phyloP scores from a whole-genome alignment of 106 monocot genomes.

The Ottelia alismoides region DNA sequence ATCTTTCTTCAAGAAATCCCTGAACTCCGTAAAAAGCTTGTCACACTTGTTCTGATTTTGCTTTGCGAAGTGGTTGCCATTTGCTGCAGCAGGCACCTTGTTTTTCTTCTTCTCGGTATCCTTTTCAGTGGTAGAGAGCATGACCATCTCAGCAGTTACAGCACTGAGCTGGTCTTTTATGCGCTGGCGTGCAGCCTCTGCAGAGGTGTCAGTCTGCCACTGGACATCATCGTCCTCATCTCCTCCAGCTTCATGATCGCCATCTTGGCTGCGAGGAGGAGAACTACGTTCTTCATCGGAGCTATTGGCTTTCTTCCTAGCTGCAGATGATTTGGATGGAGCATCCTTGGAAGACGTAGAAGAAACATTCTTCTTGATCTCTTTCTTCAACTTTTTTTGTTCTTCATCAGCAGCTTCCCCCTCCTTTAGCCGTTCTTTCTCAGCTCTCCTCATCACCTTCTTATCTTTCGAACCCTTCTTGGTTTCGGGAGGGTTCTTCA shows the following conservation, averaged over 20 bases:
- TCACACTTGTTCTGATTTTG: constrained; percentile 1
- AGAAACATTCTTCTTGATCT: constrained; percentile 30
- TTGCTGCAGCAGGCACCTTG: neutral
- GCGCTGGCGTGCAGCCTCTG: constrained; percentile 53
- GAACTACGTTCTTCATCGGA: constrained; percentile 55
- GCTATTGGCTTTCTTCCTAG: constrained; percentile 23
- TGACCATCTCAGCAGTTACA: constrained; percentile 72
- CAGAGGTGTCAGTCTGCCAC: constrained; percentile 73
- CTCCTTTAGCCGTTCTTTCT: constrained; percentile 69
- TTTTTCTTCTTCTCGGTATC: constrained; percentile 8
- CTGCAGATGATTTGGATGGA: constrained; percentile 4
- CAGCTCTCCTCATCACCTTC: constrained; percentile 71
- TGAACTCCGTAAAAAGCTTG: constrained; percentile 25
- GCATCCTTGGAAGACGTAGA: constrained; percentile 1
- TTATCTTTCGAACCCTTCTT: constrained; percentile 66
- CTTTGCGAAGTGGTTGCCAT: neutral
- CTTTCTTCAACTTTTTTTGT: constrained; percentile 66
- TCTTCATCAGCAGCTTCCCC: constrained; percentile 79
- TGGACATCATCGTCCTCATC: constrained; percentile 41
- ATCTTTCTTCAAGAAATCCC: constrained; percentile 23
- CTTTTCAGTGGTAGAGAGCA: constrained; percentile 35
- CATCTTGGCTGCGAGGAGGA: constrained; percentile 33
- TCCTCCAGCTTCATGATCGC: constrained; percentile 23
- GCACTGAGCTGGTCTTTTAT: constrained; percentile 60
- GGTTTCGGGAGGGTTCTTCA: constrained; percentile 63